Base-by-base conservation (phyloP, 73 alveolate species). In the Paramecium caudatum region DNA sequence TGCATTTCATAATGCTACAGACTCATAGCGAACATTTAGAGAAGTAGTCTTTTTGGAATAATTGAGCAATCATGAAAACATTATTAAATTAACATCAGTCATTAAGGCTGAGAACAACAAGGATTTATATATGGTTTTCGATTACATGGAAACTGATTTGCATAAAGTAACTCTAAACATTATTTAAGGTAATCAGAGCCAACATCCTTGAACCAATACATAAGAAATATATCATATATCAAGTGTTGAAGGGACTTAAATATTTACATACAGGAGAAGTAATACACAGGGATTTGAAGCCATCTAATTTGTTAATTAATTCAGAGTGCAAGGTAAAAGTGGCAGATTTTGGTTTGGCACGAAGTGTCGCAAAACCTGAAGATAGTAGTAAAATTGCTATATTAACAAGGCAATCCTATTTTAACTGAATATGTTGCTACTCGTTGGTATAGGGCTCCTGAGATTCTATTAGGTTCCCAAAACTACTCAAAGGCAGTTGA, bases 361-460 rank as follows among this genome's bases (percentile, higher is more conserved):
- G 91, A 90, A 78, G 78, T 82, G 90, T 61, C 82, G 83, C 49
- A 5, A 61, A 19, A 63, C 94, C 63, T 16, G 94, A 74, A 16
- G 88, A 74, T 6, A 17, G 50, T 80, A 13, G 61, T 27, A 25
- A 39, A 46, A 25, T 21, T 47, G 49, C 10, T 10, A 41, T 6
- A 7, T 41, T 7, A 41, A 7, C 10, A 7, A 65, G 85, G 90
- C 7, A 70, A 82, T 10, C 97, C 96, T 4, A 68, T 95, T 25
- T 91, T 95, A 4, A 91, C 97, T 12, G 98, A 95, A 70, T 94
- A 95, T 70, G 99, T 95, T 9, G 99, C 99, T 0, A 95, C 98
- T 5, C 95, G 99, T 49, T 97, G 98, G 98, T 97, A 97, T 86
- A 74, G 99, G 46, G 98, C 99, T 0, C 99, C 99, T n/a, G 99